Evolutionary conservation across 1,139 yeast species (phyloP).

Genomic region (Petasospora fabianii): DNA sequence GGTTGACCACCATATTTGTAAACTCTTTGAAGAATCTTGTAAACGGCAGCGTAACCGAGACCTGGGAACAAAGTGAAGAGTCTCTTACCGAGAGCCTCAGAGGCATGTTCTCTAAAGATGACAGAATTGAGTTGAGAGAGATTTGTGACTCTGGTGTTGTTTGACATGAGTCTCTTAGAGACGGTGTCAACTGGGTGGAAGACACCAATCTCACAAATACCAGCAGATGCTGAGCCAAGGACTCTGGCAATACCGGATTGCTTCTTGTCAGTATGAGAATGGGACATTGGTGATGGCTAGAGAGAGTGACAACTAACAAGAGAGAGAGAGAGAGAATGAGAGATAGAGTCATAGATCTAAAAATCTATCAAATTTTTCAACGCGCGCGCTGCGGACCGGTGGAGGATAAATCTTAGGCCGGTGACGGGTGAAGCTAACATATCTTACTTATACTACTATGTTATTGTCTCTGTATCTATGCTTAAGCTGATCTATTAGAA

Average conservation of each 20-base stretch:
- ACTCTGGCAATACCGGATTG: slow-evolving; percentile 90
- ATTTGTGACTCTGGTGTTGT: slow-evolving; percentile 69
- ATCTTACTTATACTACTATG: no score
- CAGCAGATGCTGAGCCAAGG: slow-evolving; percentile 96
- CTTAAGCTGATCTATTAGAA: no score
- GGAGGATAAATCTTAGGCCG: background rate
- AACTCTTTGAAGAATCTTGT: slow-evolving; percentile 94
- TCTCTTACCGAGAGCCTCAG: slow-evolving; percentile 66
- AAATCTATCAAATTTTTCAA: slow-evolving; percentile 1
- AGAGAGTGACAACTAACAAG: background rate
- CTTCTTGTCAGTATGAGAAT: slow-evolving; percentile 54
- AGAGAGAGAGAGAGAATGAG: background rate
- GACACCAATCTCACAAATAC: slow-evolving; percentile 91
- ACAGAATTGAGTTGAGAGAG: slow-evolving; percentile 72
- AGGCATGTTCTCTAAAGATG: slow-evolving; percentile 80
- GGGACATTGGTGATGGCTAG: slow-evolving; percentile 18
- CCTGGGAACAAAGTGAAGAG: slow-evolving; percentile 92
- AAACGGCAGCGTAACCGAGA: slow-evolving; percentile 95
- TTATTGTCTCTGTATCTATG: no score
- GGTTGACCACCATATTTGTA: slow-evolving; percentile 99
- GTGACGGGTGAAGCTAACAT: no score
- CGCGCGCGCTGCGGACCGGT: background rate
- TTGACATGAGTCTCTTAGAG: slow-evolving; percentile 96
- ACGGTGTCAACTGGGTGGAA: slow-evolving; percentile 99
- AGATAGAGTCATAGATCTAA: no score